A percentile compares a stretch with the other conserved stretches of the same genome.
These are phyloP conservation scores for Roridomyces roridus DNA, from an alignment of 768 basidiomycete species.

Conservation along the genomic window DNA sequence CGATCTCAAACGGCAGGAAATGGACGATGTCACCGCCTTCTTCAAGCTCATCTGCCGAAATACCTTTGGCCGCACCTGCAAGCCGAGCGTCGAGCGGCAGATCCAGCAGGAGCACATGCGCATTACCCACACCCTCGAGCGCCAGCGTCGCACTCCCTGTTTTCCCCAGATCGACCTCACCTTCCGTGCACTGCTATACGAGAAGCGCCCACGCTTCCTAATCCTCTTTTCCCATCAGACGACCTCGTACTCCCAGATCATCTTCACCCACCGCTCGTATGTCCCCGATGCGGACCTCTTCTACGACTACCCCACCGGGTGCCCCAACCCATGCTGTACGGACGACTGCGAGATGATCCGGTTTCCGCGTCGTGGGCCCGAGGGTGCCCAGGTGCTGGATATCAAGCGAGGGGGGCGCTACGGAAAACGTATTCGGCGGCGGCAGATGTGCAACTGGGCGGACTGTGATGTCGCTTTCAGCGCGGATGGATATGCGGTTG, in stretches of 20 bases:
- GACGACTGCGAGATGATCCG: slow-evolving; percentile 87
- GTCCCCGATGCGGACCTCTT: slow-evolving; percentile 78
- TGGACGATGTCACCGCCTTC: slow-evolving; percentile 82
- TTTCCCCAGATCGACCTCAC: slow-evolving; percentile 85
- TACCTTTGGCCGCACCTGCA: slow-evolving; percentile 65
- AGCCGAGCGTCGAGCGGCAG: slow-evolving; percentile 68
- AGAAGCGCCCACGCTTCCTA: slow-evolving; percentile 78
- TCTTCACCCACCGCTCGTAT: slow-evolving; percentile 75
- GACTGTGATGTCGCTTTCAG: slow-evolving; percentile 71
- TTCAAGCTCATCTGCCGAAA: slow-evolving; percentile 76
- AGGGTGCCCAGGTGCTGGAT: slow-evolving; percentile 65
- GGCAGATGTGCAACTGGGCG: slow-evolving; percentile 85
- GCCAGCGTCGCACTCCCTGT: slow-evolving; percentile 76
- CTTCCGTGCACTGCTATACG: slow-evolving; percentile 75
- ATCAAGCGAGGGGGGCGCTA: slow-evolving; percentile 61
- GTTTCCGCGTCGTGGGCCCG: slow-evolving; percentile 70
- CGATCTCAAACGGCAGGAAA: slow-evolving; percentile 78
- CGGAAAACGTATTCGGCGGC: slow-evolving; percentile 55
- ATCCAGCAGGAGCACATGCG: slow-evolving; percentile 81
- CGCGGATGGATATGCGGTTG: slow-evolving; percentile 40
- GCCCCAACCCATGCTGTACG: slow-evolving; percentile 79
- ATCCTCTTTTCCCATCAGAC: slow-evolving; percentile 82
- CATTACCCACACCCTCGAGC: slow-evolving; percentile 67
- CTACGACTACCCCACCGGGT: slow-evolving; percentile 80
- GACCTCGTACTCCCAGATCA: slow-evolving; percentile 81